These are phyloP conservation scores for Sarcodon sp. DNA, from an alignment of 768 basidiomycete species.

Conservation along the genomic window DNA sequence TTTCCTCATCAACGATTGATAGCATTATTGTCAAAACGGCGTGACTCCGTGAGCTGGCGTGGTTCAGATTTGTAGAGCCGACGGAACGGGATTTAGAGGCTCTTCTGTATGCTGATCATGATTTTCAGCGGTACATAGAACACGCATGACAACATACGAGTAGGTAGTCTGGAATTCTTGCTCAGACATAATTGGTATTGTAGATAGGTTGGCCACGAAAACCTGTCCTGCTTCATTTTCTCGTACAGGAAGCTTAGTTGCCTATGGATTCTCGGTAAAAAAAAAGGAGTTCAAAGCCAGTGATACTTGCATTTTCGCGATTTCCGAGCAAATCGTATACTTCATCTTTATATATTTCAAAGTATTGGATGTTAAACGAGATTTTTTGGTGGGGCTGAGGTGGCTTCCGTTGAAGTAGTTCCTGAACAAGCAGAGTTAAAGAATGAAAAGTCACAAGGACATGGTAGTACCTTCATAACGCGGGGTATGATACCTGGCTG, in stretches of 20 bases:
- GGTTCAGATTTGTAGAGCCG: conserved; percentile 78
- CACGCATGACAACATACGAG: conserved; percentile 20
- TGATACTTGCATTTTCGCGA: conserved; percentile 43
- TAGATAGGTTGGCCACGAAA: conserved; percentile 38
- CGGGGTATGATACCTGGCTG: conserved; percentile 83
- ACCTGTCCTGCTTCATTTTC: conserved; percentile 40
- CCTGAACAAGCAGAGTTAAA: conserved; percentile 7
- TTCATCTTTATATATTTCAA: conserved; percentile 90
- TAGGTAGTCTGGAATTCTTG: conserved; percentile 37
- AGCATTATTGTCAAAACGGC: conserved; percentile 72
- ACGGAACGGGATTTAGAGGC: conserved; percentile 73
- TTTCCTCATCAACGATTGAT: conserved; percentile 36
- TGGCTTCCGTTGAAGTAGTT: conserved; percentile 3
- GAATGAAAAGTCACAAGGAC: not conserved
- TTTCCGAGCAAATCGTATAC: conserved; percentile 76
- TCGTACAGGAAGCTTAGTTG: conserved; percentile 40
- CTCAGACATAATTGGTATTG: conserved; percentile 21
- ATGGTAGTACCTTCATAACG: conserved; percentile 42
- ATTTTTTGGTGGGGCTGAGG: conserved; percentile 9
- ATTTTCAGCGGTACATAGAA: not conserved
- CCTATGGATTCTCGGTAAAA: conserved; percentile 15
- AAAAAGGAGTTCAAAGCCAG: not conserved
- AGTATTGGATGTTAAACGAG: conserved; percentile 54
- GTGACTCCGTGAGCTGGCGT: conserved; percentile 79
- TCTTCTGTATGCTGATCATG: conserved; percentile 24